A percentile compares a stretch with the other conserved stretches of the same genome.
Evolutionary conservation across 768 basidiomycete genomes (phyloP).

Genomic region (Kwoniella botswanensis): DNA sequence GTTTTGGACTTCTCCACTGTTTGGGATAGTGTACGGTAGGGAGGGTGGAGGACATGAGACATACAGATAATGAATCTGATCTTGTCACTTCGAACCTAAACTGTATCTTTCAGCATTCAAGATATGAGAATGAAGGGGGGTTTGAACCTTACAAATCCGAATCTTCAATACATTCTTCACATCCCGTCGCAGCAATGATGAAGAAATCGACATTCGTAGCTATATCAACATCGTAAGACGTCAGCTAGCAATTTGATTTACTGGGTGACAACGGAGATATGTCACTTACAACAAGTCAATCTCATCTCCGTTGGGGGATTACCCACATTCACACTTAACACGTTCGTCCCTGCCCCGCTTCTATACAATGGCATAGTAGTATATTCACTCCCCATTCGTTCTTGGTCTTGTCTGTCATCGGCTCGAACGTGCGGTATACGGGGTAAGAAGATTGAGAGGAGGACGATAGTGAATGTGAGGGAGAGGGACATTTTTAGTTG

Average conservation of each 20-base stretch:
- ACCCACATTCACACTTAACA: slow-evolving; percentile 39
- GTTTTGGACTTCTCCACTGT: neutral
- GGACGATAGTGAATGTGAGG: neutral
- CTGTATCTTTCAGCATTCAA: neutral
- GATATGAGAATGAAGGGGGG: neutral
- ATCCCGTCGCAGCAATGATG: slow-evolving; percentile 39
- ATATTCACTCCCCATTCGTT: slow-evolving; percentile 41
- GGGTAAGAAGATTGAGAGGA: neutral
- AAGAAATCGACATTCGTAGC: slow-evolving; percentile 54
- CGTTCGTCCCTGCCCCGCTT: slow-evolving; percentile 48
- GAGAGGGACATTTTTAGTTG: neutral
- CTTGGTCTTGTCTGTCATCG: slow-evolving; percentile 21
- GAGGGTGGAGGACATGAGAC: slow-evolving; percentile 1
- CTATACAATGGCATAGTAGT: slow-evolving; percentile 46
- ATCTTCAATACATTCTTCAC: slow-evolving; percentile 33
- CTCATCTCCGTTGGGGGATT: slow-evolving; percentile 41
- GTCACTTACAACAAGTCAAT: slow-evolving; percentile 52
- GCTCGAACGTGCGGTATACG: slow-evolving; percentile 7
- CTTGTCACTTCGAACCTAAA: slow-evolving; percentile 2
- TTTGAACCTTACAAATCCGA: slow-evolving; percentile 25
- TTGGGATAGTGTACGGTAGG: neutral
- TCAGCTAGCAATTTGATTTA: neutral
- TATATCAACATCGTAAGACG: slow-evolving; percentile 12
- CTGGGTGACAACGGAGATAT: neutral
- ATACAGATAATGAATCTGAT: slow-evolving; percentile 39